A percentile compares a stretch with the other conserved stretches of the same genome.
phyloP scores from a whole-genome alignment of 2,329 filamentous ascomycete species.

The Cercospora janseana region DNA sequence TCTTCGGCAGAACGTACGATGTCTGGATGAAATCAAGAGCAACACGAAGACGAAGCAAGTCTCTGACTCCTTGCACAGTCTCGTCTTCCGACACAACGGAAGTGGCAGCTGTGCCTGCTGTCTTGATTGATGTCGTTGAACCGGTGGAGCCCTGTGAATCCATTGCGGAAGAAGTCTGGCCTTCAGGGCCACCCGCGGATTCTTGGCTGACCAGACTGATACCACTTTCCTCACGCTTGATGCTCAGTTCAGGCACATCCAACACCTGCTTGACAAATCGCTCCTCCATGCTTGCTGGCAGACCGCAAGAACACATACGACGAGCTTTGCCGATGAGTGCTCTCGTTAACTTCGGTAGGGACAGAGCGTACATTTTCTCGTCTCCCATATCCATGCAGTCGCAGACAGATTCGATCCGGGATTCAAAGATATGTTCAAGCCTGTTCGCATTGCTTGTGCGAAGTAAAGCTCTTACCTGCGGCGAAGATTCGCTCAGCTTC shows the following conservation, averaged over 20 bases:
- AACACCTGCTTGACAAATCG: slow-evolving; percentile 74
- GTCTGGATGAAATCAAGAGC: slow-evolving; percentile 64
- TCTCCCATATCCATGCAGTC: slow-evolving; percentile 84
- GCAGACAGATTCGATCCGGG: slow-evolving; percentile 67
- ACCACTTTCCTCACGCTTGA: slow-evolving; percentile 58
- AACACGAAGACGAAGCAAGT: slow-evolving; percentile 63
- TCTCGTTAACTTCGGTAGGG: slow-evolving; percentile 64
- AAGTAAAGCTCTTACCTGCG: slow-evolving; percentile 60
- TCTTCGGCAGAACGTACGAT: slow-evolving; percentile 55
- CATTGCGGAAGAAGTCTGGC: slow-evolving; percentile 14
- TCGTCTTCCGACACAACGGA: slow-evolving; percentile 35
- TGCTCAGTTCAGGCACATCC: slow-evolving; percentile 70
- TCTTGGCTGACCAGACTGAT: slow-evolving; percentile 34
- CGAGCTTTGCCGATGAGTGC: slow-evolving; percentile 70
- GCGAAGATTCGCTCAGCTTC: slow-evolving; percentile 53
- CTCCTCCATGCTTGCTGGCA: slow-evolving; percentile 82
- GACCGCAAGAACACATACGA: slow-evolving; percentile 60
- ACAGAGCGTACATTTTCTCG: slow-evolving; percentile 81
- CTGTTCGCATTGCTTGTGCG: slow-evolving; percentile 19
- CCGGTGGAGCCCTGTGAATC: slow-evolving; percentile 31
- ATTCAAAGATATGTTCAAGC: slow-evolving; percentile 47
- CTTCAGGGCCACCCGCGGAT: slow-evolving; percentile 22
- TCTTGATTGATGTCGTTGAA: slow-evolving; percentile 26
- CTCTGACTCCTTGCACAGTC: slow-evolving; percentile 49
- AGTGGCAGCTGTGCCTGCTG: slow-evolving; percentile 29